Evolutionary conservation across 768 basidiomycete species (phyloP), one percentile per base, ranked within the genome.

Genomic region (Tephrocybe rancida): DNA sequence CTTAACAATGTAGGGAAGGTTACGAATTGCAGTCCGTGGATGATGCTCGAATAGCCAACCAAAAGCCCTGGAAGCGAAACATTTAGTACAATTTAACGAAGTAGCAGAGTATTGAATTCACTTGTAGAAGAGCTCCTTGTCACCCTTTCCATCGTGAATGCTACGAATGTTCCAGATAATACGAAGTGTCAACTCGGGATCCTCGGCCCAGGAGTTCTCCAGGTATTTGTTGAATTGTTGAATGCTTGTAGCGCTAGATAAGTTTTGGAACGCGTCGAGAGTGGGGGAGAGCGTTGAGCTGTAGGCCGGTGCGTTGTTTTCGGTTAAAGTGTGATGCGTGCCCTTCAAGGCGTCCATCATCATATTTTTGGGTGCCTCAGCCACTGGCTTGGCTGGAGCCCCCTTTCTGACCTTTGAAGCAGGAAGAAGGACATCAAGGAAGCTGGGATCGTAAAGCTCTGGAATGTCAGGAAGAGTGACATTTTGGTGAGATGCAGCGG

Each of bases 41-140:
- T 90, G 86, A 4, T 86, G 71, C 5, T 83, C 68, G 63, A 83
- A 87, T 1, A 90, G 73, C 87, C 87, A 89, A 13, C 83, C 86
- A 44, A 81, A 86, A 3, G 80, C 76, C 11, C 81, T 80, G 52
- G 14, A 29, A 13, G 37, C 19, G 55, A 24, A 30, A 19, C 48
- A 37, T 47, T 38, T 21, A 24, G 10, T 14, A 26, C 26, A 5
- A 16, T n/a, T n/a, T 19, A 46, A 18, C 35, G 16, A 5, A 13
- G 16, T 3, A n/a, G 8, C 11, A 2, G 18, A 22, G 13, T 35
- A 35, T 22, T 14, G 22, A 29, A 58, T 73, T 38, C 55, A 80
- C 79, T 67, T 71, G 64, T 87, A 88, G 61, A 89, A 90, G 0
- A 68, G 65, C 51, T 84, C 81, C 55, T 77, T 83, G 42, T 83